These are phyloP conservation scores for Punica granatum DNA, from an alignment of 345 rosid species.

Conservation along the genomic window DNA sequence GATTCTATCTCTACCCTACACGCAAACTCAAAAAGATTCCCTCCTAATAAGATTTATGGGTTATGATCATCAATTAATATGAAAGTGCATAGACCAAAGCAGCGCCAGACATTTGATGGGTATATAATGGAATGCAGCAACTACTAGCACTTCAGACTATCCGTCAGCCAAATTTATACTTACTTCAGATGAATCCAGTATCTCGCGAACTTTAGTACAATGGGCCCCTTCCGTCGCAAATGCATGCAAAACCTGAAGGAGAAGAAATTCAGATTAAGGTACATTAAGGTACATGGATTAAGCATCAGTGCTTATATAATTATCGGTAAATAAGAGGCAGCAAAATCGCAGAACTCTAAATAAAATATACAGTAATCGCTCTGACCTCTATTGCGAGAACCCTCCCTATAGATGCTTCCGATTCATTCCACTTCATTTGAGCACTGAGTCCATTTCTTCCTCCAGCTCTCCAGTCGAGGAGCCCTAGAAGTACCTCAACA, in stretches of 20 bases:
- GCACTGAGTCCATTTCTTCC: conserved; percentile 82
- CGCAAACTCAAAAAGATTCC: background rate
- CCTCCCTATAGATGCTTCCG: conserved; percentile 95
- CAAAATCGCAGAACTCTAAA: too few species aligned
- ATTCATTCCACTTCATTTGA: conserved; percentile 98
- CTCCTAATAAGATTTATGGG: background rate
- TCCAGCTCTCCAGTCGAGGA: conserved; percentile 97
- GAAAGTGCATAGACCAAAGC: background rate
- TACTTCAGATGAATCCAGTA: conserved; percentile 87
- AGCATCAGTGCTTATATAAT: background rate
- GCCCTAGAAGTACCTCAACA: conserved; percentile 89
- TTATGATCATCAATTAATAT: background rate
- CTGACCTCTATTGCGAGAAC: conserved; percentile 97
- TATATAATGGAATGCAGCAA: too few species aligned
- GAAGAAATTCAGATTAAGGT: background rate
- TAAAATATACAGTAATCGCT: background rate
- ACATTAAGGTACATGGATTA: background rate
- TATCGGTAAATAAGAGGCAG: too few species aligned
- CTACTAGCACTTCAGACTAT: too few species aligned
- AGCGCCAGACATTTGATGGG: background rate
- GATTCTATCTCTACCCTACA: background rate
- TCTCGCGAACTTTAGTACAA: conserved; percentile 73
- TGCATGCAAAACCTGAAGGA: conserved; percentile 79
- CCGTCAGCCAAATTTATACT: conserved; percentile 48
- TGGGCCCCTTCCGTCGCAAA: conserved; percentile 98